Percentiles rank a stretch among this genome's conserved stretches.
phyloP scores from a whole-genome alignment of 805 yeast species.

The Pachysolen tannophilus region DNA sequence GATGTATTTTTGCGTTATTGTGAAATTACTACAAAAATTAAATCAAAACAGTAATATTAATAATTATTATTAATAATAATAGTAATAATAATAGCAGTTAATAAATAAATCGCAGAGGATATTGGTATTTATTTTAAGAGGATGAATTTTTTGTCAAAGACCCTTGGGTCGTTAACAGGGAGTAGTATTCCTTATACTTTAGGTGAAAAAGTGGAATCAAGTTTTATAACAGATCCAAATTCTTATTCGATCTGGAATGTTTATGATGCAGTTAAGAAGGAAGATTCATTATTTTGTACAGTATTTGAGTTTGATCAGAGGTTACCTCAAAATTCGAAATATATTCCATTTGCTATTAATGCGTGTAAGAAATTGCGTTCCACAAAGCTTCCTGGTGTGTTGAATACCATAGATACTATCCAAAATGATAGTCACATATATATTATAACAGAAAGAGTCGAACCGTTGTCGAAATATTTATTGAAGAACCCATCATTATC shows the following conservation, averaged over 20 bases:
- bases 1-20: too few species aligned
- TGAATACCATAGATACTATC: constrained; percentile 52
- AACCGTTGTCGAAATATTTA: constrained; percentile 38
- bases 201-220: constrained; percentile 23
- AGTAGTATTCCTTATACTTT: constrained; percentile 49
- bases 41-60: too few species aligned
- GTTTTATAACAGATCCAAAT: constrained; percentile 17
- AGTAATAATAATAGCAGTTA: too few species aligned
- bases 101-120: too few species aligned
- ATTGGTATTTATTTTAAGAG: background rate
- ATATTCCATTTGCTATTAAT: constrained; percentile 33
- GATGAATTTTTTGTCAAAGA: constrained; percentile 66
- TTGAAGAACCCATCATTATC: constrained; percentile 19
- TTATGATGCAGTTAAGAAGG: constrained; percentile 47
- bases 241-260: constrained; percentile 51
- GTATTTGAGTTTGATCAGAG: constrained; percentile 56
- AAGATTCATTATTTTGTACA: constrained; percentile 45
- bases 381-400: constrained; percentile 62
- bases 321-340: constrained; percentile 24
- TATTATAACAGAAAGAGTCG: constrained; percentile 60
- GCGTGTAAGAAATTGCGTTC: constrained; percentile 40
- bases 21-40: too few species aligned
- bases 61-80: too few species aligned
- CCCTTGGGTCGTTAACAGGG: constrained; percentile 51
- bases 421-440: constrained; percentile 52